Evolutionary conservation across 306 rosid genomes (phyloP), one percentile per base, ranked within the genome.

Genomic region (Ammopiptanthus mongolicus): DNA sequence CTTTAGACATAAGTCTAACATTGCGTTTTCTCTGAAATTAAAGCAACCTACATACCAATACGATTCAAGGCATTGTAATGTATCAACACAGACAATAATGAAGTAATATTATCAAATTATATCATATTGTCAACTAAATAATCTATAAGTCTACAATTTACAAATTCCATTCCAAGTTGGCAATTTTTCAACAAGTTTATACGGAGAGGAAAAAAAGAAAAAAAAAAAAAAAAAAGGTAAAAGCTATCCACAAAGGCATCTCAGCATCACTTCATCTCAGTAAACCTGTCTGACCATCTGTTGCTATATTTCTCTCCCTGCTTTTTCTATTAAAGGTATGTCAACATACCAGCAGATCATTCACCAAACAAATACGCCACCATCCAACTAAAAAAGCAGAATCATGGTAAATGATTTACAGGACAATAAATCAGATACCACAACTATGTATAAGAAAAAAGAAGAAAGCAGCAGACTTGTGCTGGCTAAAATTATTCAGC

Each of bases 71-170:
- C 0, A 53, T 1, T 13, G 31, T 3, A 42, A 36, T 23, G 39
- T 34, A 18, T 29, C 17, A 21, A 12, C 6, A 8, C 37, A 18
- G 22, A 28, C n/a, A 63, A 29, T 5, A 3, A 33, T 1, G 13
- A 52, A 75, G 33, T n/a, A n/a, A n/a, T 6, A 44, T 4, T 29
- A 31, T 29, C 4, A 65, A 31, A 29, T n/a, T 3, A 21, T 46
- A 69, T 25, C 0, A 13, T 28, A 59, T 51, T 31, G 64, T 29
- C 52, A 25, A 22, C 34, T 77, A 12, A 71, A 73, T 47, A 19
- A 73, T 65, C 61, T 61, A 69, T n/a, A 12, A 42, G 63, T 51
- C 68, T 21, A 62, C 12, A 56, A 67, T 78, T 78, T 73, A 61
- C 83, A 73, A 57, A 50, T 50, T 36, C 46, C 74, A 52, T 51